phyloP scores from a whole-genome alignment of 768 basidiomycete species.

The Lenzites betulinus region DNA sequence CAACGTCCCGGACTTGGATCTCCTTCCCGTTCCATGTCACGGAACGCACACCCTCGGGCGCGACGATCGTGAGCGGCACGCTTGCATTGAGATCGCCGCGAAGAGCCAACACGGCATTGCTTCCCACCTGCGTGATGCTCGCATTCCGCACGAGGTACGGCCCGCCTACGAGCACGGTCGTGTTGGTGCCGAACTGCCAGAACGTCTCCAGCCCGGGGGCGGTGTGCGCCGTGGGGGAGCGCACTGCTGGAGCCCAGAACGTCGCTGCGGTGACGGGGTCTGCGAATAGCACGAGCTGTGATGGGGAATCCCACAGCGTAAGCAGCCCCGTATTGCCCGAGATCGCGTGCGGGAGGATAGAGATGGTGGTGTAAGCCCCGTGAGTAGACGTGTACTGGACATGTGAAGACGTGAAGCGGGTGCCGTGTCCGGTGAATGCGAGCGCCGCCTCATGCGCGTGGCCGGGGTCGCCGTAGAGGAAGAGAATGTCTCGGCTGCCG shows the following conservation, averaged over 20 bases:
- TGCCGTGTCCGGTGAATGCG: constrained; percentile 21
- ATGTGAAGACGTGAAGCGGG: constrained; percentile 16
- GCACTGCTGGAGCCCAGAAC: constrained; percentile 75
- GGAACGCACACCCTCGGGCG: constrained; percentile 49
- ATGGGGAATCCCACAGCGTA: constrained; percentile 65
- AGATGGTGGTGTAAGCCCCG: constrained; percentile 45
- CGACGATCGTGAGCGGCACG: constrained; percentile 63
- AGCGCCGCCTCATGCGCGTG: constrained; percentile 39
- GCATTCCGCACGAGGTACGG: constrained; percentile 51
- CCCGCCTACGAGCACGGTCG: constrained; percentile 55
- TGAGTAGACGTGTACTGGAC: constrained; percentile 32
- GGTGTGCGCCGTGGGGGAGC: constrained; percentile 34
- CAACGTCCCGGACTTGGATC: constrained; percentile 25
- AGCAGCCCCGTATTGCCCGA: constrained; percentile 56
- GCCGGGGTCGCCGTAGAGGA: constrained; percentile 39
- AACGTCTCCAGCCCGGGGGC: constrained; percentile 50
- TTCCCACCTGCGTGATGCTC: constrained; percentile 27
- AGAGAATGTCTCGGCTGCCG: constrained; percentile 42
- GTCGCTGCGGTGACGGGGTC: constrained; percentile 67
- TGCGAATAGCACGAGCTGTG: constrained; percentile 67
- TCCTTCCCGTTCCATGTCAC: constrained; percentile 75
- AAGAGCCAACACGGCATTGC: constrained; percentile 46
- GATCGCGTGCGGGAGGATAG: constrained; percentile 42
- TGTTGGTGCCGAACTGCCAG: constrained; percentile 76
- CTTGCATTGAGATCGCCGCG: constrained; percentile 68